These are phyloP conservation scores for Obelidium mucronatum DNA, from an alignment of 192 early-diverging fungal species.

Conservation along the genomic window DNA sequence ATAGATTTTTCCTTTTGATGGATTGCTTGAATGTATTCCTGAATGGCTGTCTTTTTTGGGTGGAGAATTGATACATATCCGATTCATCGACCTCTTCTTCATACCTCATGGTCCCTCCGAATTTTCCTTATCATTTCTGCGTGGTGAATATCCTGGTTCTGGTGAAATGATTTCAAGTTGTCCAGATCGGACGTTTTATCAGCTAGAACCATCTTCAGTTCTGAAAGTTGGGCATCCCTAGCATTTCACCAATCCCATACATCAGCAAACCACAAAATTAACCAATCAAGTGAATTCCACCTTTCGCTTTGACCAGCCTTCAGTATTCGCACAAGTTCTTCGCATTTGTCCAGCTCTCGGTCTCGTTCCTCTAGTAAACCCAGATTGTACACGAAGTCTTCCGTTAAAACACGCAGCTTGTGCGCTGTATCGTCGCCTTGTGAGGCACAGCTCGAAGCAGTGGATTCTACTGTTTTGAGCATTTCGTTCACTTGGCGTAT, in stretches of 20 bases:
- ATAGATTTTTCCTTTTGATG: constrained; percentile 9
- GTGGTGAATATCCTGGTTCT: constrained; percentile 48
- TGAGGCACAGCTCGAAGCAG: not conserved
- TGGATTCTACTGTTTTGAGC: too few species aligned
- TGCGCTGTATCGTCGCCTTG: constrained; percentile 11
- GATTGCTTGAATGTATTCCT: not conserved
- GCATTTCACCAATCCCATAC: too few species aligned
- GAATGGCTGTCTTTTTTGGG: constrained; percentile 10
- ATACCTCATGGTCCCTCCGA: constrained; percentile 44
- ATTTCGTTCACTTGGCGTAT: too few species aligned
- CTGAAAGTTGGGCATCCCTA: constrained; percentile 45
- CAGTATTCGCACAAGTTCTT: constrained; percentile 31
- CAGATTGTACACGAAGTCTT: constrained; percentile 54
- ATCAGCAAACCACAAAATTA: not conserved
- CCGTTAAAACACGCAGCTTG: constrained; percentile 20
- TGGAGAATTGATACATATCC: too few species aligned
- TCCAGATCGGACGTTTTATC: constrained; percentile 38
- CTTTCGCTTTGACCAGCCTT: constrained; percentile 36
- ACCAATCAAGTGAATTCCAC: constrained; percentile 13
- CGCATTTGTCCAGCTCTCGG: constrained; percentile 44
- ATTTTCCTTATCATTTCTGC: constrained; percentile 38
- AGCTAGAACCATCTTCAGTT: constrained; percentile 41
- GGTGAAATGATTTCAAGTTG: constrained; percentile 30
- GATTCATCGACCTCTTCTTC: too few species aligned
- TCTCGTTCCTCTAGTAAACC: constrained; percentile 48